Conservation (phyloP, 352 stramenopile genomes). For the Pilasporangium apinafurcum region DNA sequence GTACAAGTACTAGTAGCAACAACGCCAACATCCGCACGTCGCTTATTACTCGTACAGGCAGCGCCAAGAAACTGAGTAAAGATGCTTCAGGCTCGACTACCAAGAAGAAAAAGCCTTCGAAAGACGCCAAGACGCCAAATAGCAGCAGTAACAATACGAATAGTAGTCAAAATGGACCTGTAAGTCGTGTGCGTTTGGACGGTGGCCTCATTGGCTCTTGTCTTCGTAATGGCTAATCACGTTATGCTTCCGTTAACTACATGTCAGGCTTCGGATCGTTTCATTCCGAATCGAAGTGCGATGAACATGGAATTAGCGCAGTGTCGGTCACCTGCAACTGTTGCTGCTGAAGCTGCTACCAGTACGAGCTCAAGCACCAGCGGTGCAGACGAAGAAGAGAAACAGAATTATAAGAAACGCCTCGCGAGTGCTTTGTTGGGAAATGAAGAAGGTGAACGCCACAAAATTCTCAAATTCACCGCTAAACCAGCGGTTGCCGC, state of each 20-base stretch:
- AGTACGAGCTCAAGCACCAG: background rate
- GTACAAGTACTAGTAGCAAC: slow-evolving; percentile 4
- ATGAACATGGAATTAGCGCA: slow-evolving; percentile 84
- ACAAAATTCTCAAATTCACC: slow-evolving; percentile 97
- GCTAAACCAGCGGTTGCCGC: slow-evolving; percentile 93
- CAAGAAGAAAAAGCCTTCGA: too few species aligned
- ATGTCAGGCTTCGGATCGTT: slow-evolving; percentile 55
- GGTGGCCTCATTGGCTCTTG: too few species aligned
- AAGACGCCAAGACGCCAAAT: background rate
- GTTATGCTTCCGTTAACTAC: too few species aligned
- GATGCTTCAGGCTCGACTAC: too few species aligned
- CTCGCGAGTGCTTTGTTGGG: slow-evolving; percentile 79
- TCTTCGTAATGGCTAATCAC: too few species aligned
- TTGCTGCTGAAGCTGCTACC: slow-evolving; percentile 30
- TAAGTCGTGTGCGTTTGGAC: background rate
- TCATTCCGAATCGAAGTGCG: slow-evolving; percentile 80
- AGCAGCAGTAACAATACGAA: slow-evolving; percentile 4
- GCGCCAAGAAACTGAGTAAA: too few species aligned
- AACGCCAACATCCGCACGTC: slow-evolving; percentile 38
- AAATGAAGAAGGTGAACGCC: slow-evolving; percentile 60
- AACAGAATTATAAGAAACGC: slow-evolving; percentile 78
- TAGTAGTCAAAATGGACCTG: too few species aligned
- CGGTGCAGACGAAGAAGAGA: slow-evolving; percentile 56
- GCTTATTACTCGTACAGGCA: too few species aligned
- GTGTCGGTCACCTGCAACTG: slow-evolving; percentile 55